phyloP scores from a whole-genome alignment of 2,329 filamentous ascomycete genomes.

The Xylaria sp. region DNA sequence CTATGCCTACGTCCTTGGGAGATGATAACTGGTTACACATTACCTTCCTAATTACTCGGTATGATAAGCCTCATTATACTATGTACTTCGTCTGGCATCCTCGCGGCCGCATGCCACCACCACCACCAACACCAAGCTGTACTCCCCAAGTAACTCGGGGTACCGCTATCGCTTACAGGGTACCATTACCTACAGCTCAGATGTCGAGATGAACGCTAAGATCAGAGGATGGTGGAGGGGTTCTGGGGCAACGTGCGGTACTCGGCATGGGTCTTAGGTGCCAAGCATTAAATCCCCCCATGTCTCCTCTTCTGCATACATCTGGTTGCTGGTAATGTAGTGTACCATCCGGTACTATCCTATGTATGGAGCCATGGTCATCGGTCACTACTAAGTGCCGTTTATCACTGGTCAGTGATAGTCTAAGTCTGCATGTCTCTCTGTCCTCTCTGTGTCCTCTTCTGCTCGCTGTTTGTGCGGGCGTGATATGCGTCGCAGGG shows the following conservation, averaged over 20 bases:
- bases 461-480: slow-evolving; percentile 33
- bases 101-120: slow-evolving; percentile 30
- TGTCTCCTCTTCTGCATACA: slow-evolving; percentile 42
- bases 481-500: slow-evolving; percentile 29
- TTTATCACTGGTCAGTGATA: slow-evolving; percentile 32
- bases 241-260: slow-evolving; percentile 43
- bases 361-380: slow-evolving; percentile 15
- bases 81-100: slow-evolving; percentile 7
- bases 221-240: slow-evolving; percentile 43
- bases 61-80: slow-evolving; percentile 12
- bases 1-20: not conserved
- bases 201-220: slow-evolving; percentile 41
- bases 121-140: slow-evolving; percentile 25
- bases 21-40: not conserved
- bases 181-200: slow-evolving; percentile 37
- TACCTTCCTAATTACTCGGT: not conserved
- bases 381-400: slow-evolving; percentile 22
- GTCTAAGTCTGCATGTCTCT: slow-evolving; percentile 11
- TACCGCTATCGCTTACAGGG: slow-evolving; percentile 42
- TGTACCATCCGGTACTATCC: slow-evolving; percentile 10
- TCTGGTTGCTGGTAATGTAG: slow-evolving; percentile 31
- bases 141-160: slow-evolving; percentile 43
- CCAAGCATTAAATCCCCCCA: slow-evolving; percentile 45
- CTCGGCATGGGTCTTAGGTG: slow-evolving; percentile 45
- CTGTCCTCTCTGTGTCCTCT: not conserved